phyloP scores from a whole-genome alignment of 1,139 yeast species.

The Taiozyma sp. region DNA sequence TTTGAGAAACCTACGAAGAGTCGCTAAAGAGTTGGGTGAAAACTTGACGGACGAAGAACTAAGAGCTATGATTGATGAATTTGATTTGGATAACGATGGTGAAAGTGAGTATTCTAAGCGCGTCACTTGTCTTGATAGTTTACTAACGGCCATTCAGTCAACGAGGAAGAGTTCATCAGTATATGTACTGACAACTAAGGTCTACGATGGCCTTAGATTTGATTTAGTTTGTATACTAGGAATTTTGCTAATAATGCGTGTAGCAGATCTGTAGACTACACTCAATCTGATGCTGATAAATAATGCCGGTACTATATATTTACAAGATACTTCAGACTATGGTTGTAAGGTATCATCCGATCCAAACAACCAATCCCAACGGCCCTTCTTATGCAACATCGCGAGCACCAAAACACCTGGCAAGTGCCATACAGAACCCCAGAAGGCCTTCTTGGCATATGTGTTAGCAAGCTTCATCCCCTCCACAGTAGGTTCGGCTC shows the following conservation, averaged over 20 bases:
- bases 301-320: background rate
- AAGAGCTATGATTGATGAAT: constrained; percentile 96
- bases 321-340: background rate
- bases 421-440: constrained; percentile 93
- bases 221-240: background rate
- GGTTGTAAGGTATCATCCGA: background rate
- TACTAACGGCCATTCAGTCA: constrained; percentile 34
- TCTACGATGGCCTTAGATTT: background rate
- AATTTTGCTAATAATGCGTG: background rate
- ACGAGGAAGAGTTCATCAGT: constrained; percentile 87
- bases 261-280: background rate
- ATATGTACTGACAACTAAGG: constrained; percentile 64
- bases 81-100: constrained; percentile 95
- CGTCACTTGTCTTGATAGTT: background rate
- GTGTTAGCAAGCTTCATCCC: constrained; percentile 53
- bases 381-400: constrained; percentile 91
- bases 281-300: background rate
- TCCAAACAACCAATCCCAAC: constrained; percentile 74
- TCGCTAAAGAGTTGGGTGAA: constrained; percentile 91
- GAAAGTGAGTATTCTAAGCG: constrained; percentile 36
- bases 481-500: constrained; percentile 40
- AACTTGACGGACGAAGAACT: constrained; percentile 88
- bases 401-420: constrained; percentile 89
- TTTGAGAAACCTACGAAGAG: constrained; percentile 76
- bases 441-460: constrained; percentile 79